Base-by-base conservation (phyloP, 768 basidiomycete species). In the Naganishia vaughanmartiniae region DNA sequence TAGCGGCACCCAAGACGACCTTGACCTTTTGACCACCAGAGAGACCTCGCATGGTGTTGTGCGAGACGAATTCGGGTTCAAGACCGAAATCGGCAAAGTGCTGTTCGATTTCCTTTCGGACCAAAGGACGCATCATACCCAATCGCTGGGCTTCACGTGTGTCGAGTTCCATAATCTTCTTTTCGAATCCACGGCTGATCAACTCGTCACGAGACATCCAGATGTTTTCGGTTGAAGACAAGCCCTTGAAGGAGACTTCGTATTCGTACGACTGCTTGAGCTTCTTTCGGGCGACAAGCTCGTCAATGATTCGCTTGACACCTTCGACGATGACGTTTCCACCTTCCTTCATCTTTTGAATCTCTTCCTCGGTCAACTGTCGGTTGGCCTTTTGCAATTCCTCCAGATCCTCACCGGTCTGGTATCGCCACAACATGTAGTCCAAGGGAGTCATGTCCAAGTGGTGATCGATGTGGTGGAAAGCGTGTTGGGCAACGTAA, bases 371-470 rank as follows among this genome's bases (percentile, higher is more conserved):
- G 72, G 87, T 84, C 82, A 97, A 91, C 83, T 89, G 85, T 74
- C 92, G 90, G 82, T 83, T 88, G 70, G 91, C 93, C 87, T 96
- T 97, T 84, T 84, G 84, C 88, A 97, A 87, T 85, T 96, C 94
- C 84, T 97, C 94, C 81, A 96, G 83, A 86, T 97, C 94, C 83
- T 97, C 94, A 82, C 94, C 94, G 70, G 94, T 97, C 87, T 97
- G 94, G 88, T 96, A 97, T 84, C 94, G 93, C 94, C 94, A 97
- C 75, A 97, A 85, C 92, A 97, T 93, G 87, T 97, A 97, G 85
- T 97, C 94, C 77, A 97, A 89, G 60, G 94, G 92, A 17, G 94
- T 97, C 87, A 93, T 95, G 87, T 97, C 94, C 80, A 97, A 91
- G 81, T 97, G 94, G 83, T 92, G 84, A 82, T 97, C 94, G 80